These are phyloP conservation scores for Yarrowia osloensis DNA, from an alignment of 805 yeast genomes.

Conservation along the genomic window DNA sequence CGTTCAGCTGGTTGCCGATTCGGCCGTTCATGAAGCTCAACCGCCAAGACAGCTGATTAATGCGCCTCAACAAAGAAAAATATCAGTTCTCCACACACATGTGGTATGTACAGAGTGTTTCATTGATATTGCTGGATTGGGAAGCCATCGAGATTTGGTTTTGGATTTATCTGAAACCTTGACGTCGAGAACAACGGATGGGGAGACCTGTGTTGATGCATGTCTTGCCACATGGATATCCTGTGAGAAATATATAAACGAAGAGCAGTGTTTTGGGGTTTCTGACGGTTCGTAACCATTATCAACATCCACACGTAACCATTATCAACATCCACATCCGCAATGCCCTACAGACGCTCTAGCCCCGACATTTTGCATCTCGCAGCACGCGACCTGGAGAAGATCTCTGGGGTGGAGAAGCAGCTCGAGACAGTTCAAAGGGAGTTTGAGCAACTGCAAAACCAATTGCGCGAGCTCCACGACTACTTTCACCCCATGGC, in stretches of 20 bases:
- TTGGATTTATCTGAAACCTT: background rate
- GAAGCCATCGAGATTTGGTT: background rate
- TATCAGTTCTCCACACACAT: background rate
- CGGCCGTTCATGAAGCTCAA: too few relatives aligned
- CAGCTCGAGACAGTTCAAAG: background rate
- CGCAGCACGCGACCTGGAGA: background rate
- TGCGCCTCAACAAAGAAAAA: background rate
- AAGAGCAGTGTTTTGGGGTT: background rate
- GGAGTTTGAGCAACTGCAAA: background rate
- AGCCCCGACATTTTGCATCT: background rate
- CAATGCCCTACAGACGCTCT: background rate
- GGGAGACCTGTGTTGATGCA: background rate
- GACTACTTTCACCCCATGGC: background rate
- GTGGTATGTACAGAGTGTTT: background rate
- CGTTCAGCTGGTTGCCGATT: background rate
- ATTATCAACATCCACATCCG: background rate
- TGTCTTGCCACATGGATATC: background rate
- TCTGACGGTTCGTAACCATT: too few relatives aligned
- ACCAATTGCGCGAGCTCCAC: background rate
- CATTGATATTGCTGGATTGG: conserved; percentile 14
- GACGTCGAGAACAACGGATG: background rate
- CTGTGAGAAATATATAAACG: background rate
- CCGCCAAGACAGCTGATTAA: too few relatives aligned
- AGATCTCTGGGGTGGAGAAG: background rate
- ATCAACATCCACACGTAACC: background rate